Conservation (phyloP, 495 filamentous ascomycete genomes). For the Opeltia flavorubescens region DNA sequence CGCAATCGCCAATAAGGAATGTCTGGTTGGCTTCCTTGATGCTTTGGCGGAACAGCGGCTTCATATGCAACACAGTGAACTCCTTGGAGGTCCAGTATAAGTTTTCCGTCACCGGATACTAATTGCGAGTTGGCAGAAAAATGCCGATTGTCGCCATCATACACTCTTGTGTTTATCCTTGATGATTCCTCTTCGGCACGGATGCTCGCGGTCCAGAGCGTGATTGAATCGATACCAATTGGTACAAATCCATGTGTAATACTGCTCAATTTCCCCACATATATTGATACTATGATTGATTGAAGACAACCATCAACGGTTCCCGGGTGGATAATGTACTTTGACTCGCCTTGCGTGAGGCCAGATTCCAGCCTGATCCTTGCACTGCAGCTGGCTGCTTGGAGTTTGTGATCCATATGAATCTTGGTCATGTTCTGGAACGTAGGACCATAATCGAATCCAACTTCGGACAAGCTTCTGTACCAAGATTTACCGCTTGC, state of each 20-base stretch:
- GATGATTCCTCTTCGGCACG: not conserved
- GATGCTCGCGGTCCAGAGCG: not conserved
- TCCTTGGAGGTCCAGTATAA: not conserved
- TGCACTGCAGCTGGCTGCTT: not conserved
- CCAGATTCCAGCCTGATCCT: not conserved
- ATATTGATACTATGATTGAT: conserved; percentile 10
- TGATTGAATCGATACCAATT: conserved; percentile 1
- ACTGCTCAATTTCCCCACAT: not conserved
- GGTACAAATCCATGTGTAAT: conserved; percentile 3
- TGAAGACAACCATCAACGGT: conserved; percentile 21
- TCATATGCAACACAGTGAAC: not conserved
- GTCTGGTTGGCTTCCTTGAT: too few relatives aligned
- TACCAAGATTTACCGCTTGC: conserved; percentile 5
- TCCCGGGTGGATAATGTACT: conserved; percentile 19
- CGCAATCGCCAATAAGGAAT: too few relatives aligned
- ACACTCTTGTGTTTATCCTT: not conserved
- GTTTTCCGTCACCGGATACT: not conserved
- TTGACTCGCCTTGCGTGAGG: conserved; percentile 2
- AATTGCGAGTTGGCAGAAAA: not conserved
- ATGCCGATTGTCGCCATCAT: not conserved
- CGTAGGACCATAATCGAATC: conserved; percentile 12
- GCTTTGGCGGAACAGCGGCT: not conserved
- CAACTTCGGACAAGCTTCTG: conserved; percentile 1
- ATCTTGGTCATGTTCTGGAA: conserved; percentile 20
- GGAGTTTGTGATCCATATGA: conserved; percentile 15